phyloP scores from a whole-genome alignment of 1,284 basidiomycete species.

The Butyriboletus appendiculatus region DNA sequence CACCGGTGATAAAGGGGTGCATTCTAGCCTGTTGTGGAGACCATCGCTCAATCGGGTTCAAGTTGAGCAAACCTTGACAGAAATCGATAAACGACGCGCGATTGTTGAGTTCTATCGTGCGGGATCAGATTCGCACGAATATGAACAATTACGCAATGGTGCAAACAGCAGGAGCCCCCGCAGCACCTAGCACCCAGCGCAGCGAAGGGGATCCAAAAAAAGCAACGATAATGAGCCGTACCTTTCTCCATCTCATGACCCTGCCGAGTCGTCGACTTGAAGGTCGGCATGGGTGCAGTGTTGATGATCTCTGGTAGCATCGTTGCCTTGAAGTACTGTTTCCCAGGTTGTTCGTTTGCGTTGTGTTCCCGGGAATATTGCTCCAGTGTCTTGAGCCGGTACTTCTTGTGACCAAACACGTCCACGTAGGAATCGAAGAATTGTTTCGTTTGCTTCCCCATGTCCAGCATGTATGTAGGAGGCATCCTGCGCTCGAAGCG shows the following conservation, averaged over 20 bases:
- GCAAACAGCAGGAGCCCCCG: neutral
- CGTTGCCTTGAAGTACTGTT: slow-evolving; percentile 97
- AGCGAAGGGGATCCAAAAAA: slow-evolving; percentile 5
- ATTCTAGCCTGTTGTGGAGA: slow-evolving; percentile 94
- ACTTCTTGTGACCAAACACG: slow-evolving; percentile 85
- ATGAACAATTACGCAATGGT: slow-evolving; percentile 17
- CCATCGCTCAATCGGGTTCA: slow-evolving; percentile 96
- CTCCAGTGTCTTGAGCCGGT: slow-evolving; percentile 88
- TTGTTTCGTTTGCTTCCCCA: slow-evolving; percentile 93
- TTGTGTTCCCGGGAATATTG: slow-evolving; percentile 96
- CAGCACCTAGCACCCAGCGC: neutral
- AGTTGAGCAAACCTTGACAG: slow-evolving; percentile 89
- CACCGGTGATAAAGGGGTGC: slow-evolving; percentile 98
- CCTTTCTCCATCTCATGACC: slow-evolving; percentile 93
- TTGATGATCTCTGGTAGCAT: slow-evolving; percentile 96
- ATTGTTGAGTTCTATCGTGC: slow-evolving; percentile 83
- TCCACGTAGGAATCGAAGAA: slow-evolving; percentile 90
- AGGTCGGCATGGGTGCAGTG: slow-evolving; percentile 86
- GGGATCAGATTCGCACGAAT: slow-evolving; percentile 19
- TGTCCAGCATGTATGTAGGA: slow-evolving; percentile 92
- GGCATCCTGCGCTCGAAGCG: slow-evolving; percentile 61
- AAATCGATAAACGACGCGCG: slow-evolving; percentile 97
- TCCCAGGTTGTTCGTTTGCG: slow-evolving; percentile 94
- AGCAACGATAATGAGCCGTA: slow-evolving; percentile 32
- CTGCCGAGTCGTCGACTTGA: slow-evolving; percentile 74